phyloP scores from a whole-genome alignment of 352 stramenopile species.

The Globisporangium nagaii region DNA sequence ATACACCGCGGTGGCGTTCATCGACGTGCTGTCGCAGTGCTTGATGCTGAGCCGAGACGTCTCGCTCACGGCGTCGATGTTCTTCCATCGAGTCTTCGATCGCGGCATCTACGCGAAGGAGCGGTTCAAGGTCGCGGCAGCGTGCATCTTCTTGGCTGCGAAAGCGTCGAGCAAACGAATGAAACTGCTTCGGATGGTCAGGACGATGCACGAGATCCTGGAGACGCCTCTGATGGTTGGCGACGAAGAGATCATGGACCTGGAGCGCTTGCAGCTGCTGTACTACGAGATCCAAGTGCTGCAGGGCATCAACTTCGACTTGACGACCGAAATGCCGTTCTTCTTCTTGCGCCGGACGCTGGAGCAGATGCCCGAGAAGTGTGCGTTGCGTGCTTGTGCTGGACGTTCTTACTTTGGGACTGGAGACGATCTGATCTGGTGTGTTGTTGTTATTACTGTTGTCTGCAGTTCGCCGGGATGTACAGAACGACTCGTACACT shows the following conservation, averaged over 20 bases:
- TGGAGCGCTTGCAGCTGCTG: constrained; percentile 79
- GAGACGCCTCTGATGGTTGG: constrained; percentile 61
- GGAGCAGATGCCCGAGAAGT: constrained; percentile 72
- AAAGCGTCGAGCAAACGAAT: constrained; percentile 85
- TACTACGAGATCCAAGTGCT: constrained; percentile 85
- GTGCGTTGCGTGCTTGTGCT: constrained; percentile 20
- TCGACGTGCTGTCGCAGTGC: constrained; percentile 68
- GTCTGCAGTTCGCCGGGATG: constrained; percentile 37
- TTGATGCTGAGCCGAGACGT: constrained; percentile 66
- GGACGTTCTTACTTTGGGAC: neutral
- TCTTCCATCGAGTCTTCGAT: constrained; percentile 80
- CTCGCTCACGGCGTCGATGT: constrained; percentile 63
- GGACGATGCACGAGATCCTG: constrained; percentile 82
- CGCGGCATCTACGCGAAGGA: constrained; percentile 75
- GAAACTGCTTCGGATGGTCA: constrained; percentile 83
- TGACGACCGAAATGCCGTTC: constrained; percentile 76
- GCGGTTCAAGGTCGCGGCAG: constrained; percentile 76
- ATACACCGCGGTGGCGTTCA: constrained; percentile 74
- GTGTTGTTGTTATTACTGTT: neutral
- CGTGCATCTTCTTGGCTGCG: constrained; percentile 74
- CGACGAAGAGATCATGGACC: constrained; percentile 80
- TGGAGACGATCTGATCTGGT: constrained; percentile 1
- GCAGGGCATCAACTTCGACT: constrained; percentile 74
- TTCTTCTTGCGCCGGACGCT: constrained; percentile 56
- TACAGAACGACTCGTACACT: constrained; percentile 43